A percentile compares a stretch with the other conserved stretches of the same genome.
Conservation (phyloP, 768 basidiomycete genomes). For the Pisolithus tinctorius region DNA sequence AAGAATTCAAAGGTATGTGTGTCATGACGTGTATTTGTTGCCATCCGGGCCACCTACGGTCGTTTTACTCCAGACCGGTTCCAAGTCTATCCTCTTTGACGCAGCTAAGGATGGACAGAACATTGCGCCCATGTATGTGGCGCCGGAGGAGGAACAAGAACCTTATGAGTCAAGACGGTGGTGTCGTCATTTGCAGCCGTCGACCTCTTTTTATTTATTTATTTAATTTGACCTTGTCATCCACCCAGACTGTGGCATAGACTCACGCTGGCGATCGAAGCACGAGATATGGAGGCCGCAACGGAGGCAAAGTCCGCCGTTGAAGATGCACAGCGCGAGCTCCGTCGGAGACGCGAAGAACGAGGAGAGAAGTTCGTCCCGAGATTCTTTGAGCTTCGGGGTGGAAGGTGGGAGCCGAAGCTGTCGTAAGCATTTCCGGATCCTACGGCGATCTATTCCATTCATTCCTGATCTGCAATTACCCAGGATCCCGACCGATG, state of each 20-base stretch:
- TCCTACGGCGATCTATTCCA: background rate
- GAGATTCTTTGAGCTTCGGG: slow-evolving; percentile 71
- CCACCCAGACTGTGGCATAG: slow-evolving; percentile 65
- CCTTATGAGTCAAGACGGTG: slow-evolving; percentile 83
- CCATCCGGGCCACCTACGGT: background rate
- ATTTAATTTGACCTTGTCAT: background rate
- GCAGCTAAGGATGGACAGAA: slow-evolving; percentile 67
- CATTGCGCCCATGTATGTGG: slow-evolving; percentile 76
- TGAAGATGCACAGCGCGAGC: slow-evolving; percentile 88
- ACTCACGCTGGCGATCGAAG: slow-evolving; percentile 78
- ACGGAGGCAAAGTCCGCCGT: slow-evolving; percentile 85
- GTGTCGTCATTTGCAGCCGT: slow-evolving; percentile 13
- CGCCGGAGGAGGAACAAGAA: slow-evolving; percentile 82
- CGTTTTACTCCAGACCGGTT: slow-evolving; percentile 40
- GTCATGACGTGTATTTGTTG: background rate
- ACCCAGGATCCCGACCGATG: slow-evolving; percentile 55
- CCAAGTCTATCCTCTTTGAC: slow-evolving; percentile 80
- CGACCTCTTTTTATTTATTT: background rate
- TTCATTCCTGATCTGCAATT: background rate
- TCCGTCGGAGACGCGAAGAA: slow-evolving; percentile 67
- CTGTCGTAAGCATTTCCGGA: slow-evolving; percentile 46
- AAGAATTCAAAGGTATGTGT: slow-evolving; percentile 55
- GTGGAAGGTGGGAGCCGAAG: slow-evolving; percentile 81
- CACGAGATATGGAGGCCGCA: slow-evolving; percentile 91
- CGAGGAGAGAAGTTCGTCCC: slow-evolving; percentile 61